Evolutionary conservation across 2,329 filamentous ascomycete species (phyloP).

Genomic region (Cordyceps cicadae): DNA sequence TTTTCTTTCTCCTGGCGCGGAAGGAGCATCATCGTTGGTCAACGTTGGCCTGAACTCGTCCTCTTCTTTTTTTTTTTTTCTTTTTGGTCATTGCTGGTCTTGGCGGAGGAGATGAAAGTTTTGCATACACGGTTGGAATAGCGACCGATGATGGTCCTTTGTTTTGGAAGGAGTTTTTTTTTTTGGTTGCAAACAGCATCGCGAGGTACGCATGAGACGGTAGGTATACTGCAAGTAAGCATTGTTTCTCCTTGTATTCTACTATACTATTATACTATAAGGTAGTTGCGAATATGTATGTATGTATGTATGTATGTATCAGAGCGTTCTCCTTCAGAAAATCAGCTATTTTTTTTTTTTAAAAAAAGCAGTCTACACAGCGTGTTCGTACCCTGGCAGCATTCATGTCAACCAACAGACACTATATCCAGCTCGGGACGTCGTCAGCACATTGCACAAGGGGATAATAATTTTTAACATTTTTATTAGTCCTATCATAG

Average conservation of each 20-base stretch:
- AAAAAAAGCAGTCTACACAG: neutral
- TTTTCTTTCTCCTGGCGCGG: too few relatives aligned
- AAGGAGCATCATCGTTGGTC: too few relatives aligned
- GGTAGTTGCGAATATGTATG: neutral
- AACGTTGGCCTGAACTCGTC: too few relatives aligned
- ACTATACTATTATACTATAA: too few relatives aligned
- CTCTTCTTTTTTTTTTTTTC: too few relatives aligned
- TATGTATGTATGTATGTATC: too few relatives aligned
- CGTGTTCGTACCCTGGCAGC: neutral
- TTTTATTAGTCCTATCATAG: constrained; percentile 11
- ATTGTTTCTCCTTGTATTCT: neutral
- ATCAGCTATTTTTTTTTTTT: too few relatives aligned
- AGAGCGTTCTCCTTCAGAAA: neutral
- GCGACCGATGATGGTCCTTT: neutral
- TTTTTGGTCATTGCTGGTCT: too few relatives aligned
- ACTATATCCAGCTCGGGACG: too few relatives aligned
- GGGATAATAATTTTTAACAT: constrained; percentile 10
- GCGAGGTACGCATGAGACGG: neutral
- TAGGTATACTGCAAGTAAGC: neutral
- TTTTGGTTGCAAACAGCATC: neutral
- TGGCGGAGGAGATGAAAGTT: too few relatives aligned
- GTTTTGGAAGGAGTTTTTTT: neutral
- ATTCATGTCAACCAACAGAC: neutral
- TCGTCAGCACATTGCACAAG: neutral
- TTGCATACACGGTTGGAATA: too few relatives aligned